Evolutionary conservation across 768 basidiomycete species (phyloP).

Genomic region (Phanerochaete sordida): DNA sequence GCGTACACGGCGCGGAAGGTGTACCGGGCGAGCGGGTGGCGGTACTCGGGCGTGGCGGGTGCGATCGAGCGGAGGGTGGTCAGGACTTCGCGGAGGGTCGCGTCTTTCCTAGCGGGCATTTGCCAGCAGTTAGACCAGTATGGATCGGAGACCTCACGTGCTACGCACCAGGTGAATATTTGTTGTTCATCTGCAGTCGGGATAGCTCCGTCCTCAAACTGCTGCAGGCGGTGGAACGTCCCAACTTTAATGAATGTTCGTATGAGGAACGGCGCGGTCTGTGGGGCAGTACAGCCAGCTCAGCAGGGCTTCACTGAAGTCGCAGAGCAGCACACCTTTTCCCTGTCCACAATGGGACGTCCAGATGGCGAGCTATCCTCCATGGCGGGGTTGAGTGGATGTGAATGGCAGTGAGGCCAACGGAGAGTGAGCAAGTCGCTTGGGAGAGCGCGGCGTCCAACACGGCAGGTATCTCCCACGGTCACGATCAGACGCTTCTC

Average conservation of each 20-base stretch:
- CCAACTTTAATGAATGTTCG: slow-evolving; percentile 82
- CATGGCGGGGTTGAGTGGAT: slow-evolving; percentile 13
- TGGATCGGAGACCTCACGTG: neutral
- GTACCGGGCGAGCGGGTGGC: slow-evolving; percentile 79
- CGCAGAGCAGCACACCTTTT: slow-evolving; percentile 40
- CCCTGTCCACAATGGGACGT: slow-evolving; percentile 48
- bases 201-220: slow-evolving; percentile 75
- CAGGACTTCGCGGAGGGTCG: slow-evolving; percentile 74
- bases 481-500: neutral
- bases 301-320: neutral
- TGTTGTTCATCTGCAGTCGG: slow-evolving; percentile 83
- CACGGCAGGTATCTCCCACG: neutral
- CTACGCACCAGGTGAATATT: slow-evolving; percentile 69
- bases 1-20: slow-evolving; percentile 79
- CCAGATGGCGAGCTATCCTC: slow-evolving; percentile 39
- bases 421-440: neutral
- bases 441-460: neutral
- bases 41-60: slow-evolving; percentile 66
- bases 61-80: slow-evolving; percentile 73
- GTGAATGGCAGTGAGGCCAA: neutral
- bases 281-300: neutral
- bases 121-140: neutral
- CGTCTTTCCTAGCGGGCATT: slow-evolving; percentile 61
- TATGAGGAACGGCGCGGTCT: slow-evolving; percentile 82
- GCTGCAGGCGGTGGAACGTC: slow-evolving; percentile 64